These are phyloP conservation scores for Cicer yamashitae DNA, from an alignment of 306 rosid species.

Conservation along the genomic window DNA sequence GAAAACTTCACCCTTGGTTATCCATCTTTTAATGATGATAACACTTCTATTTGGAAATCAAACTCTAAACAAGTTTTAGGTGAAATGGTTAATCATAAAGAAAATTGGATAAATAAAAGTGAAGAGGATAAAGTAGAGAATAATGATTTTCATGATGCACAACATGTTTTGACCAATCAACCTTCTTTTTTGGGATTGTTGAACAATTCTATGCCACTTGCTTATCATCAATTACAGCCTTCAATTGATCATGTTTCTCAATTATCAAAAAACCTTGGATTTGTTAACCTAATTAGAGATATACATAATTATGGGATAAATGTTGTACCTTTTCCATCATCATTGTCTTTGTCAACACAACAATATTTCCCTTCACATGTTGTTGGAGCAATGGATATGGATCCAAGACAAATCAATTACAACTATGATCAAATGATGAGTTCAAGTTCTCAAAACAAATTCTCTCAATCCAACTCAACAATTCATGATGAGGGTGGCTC, in stretches of 20 bases:
- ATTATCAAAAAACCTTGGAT: slow-evolving; percentile 48
- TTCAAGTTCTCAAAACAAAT: slow-evolving; percentile 42
- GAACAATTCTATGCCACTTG: slow-evolving; percentile 50
- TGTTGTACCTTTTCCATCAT: slow-evolving; percentile 60
- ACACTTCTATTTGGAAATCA: slow-evolving; percentile 46
- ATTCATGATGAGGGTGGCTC: slow-evolving; percentile 52
- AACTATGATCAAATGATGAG: slow-evolving; percentile 59
- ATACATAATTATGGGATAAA: slow-evolving; percentile 48
- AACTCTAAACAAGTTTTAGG: slow-evolving; percentile 51
- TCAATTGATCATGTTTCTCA: slow-evolving; percentile 35
- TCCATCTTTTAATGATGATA: slow-evolving; percentile 43
- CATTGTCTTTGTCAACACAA: slow-evolving; percentile 65
- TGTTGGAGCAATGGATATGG: slow-evolving; percentile 58
- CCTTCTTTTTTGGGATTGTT: slow-evolving; percentile 53
- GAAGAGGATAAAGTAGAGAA: slow-evolving; percentile 35
- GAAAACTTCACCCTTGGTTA: slow-evolving; percentile 55
- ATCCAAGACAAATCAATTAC: slow-evolving; percentile 55
- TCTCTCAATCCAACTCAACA: slow-evolving; percentile 43
- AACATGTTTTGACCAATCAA: slow-evolving; percentile 24
- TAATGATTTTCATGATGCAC: not conserved
- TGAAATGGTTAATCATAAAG: slow-evolving; percentile 39
- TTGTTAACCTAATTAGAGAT: slow-evolving; percentile 54
- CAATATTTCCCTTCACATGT: slow-evolving; percentile 52
- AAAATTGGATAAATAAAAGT: slow-evolving; percentile 41
- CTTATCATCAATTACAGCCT: slow-evolving; percentile 52